A percentile compares a stretch with the other conserved stretches of the same genome.
phyloP scores from a whole-genome alignment of 257 asterid genomes.

The Ajuga chamaepitys region DNA sequence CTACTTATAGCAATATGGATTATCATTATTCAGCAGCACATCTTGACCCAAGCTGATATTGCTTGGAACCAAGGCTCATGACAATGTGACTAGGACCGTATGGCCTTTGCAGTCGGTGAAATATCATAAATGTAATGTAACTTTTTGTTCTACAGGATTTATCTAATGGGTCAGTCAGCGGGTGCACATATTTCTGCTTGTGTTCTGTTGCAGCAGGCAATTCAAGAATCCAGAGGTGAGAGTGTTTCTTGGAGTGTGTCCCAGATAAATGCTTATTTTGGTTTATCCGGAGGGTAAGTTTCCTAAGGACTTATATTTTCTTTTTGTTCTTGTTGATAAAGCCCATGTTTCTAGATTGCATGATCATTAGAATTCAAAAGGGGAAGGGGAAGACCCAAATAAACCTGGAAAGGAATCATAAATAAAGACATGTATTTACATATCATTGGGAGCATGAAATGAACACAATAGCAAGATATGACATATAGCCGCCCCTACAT shows the following conservation, averaged over 20 bases:
- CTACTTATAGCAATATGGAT: background rate
- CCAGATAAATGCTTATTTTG: slow-evolving; percentile 90
- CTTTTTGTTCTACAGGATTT: slow-evolving; percentile 45
- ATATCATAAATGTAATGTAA: background rate
- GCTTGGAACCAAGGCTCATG: background rate
- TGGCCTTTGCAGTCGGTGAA: background rate
- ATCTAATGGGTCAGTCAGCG: slow-evolving; percentile 97
- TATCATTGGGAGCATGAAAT: too few relatives aligned
- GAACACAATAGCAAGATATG: too few relatives aligned
- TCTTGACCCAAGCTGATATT: background rate
- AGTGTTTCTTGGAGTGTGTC: slow-evolving; percentile 73
- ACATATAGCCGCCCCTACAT: too few relatives aligned
- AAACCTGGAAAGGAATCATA: too few relatives aligned
- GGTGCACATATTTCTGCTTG: slow-evolving; percentile 97
- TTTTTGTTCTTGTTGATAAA: background rate
- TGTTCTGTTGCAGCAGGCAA: slow-evolving; percentile 81
- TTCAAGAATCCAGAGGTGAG: slow-evolving; percentile 71
- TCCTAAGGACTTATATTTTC: background rate
- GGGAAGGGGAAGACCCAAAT: too few relatives aligned
- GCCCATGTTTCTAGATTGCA: background rate
- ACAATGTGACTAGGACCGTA: background rate
- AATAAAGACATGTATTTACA: too few relatives aligned
- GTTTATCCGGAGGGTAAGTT: slow-evolving; percentile 94
- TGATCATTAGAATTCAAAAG: background rate
- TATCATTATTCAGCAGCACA: background rate